These are phyloP conservation scores for Melanomma pulvis-pyrius DNA, from an alignment of 495 filamentous ascomycete genomes.

Conservation along the genomic window DNA sequence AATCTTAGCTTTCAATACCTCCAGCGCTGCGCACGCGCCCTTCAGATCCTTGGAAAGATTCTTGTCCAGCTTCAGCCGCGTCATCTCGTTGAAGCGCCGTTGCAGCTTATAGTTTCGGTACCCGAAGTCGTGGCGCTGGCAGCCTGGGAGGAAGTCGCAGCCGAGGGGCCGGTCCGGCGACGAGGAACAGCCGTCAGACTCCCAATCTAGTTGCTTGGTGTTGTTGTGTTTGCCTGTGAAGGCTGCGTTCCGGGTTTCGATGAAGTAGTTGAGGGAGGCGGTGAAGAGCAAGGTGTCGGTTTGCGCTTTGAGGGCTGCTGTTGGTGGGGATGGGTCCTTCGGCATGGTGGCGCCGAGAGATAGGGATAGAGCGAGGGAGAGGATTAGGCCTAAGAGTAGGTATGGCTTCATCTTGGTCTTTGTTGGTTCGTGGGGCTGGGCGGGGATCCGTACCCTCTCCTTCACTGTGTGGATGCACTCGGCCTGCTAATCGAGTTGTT, in stretches of 20 bases:
- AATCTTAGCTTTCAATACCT: not conserved
- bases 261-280: not conserved
- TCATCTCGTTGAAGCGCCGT: constrained; percentile 43
- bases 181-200: not conserved
- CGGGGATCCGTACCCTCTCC: too few relatives aligned
- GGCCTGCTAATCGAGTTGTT: too few relatives aligned
- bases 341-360: not conserved
- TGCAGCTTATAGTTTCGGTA: constrained; percentile 51
- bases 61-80: not conserved
- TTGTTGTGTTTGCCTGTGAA: not conserved
- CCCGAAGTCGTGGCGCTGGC: constrained; percentile 54
- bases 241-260: not conserved
- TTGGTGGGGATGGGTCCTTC: not conserved
- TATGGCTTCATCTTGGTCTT: too few relatives aligned
- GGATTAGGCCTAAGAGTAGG: too few relatives aligned
- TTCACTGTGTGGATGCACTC: too few relatives aligned
- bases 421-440: too few relatives aligned
- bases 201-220: not conserved
- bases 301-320: not conserved
- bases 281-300: not conserved
- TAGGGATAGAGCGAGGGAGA: not conserved
- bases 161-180: constrained; percentile 50
- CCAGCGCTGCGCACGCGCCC: not conserved
- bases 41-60: not conserved
- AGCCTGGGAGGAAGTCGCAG: constrained; percentile 41